phyloP scores from a whole-genome alignment of 163 green algal genomes.

The Botryococcus braunii region DNA sequence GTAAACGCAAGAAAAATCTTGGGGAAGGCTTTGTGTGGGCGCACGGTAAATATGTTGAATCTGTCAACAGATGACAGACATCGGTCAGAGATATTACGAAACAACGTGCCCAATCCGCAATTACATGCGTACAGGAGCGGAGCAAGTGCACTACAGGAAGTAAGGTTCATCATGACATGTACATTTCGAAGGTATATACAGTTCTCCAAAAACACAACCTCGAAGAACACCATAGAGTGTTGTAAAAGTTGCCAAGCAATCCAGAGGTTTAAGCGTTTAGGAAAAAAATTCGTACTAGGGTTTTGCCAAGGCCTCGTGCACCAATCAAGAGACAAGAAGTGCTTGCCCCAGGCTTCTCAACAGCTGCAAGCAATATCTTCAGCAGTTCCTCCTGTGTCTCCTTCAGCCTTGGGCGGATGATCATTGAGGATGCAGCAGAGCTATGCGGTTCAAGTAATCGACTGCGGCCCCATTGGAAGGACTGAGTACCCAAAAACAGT shows the following conservation, averaged over 20 bases:
- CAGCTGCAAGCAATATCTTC: too few relatives aligned
- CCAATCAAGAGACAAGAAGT: constrained; percentile 46
- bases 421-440: too few relatives aligned
- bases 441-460: too few relatives aligned
- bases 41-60: not conserved
- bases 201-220: not conserved
- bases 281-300: constrained; percentile 21
- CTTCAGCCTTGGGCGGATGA: too few relatives aligned
- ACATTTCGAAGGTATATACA: not conserved
- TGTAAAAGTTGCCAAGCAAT: not conserved
- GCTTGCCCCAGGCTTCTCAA: constrained; percentile 15
- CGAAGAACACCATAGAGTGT: not conserved
- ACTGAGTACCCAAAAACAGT: too few relatives aligned
- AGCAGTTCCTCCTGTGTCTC: too few relatives aligned
- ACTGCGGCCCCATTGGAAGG: too few relatives aligned
- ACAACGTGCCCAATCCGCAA: not conserved
- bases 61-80: not conserved
- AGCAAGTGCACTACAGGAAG: not conserved
- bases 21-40: not conserved
- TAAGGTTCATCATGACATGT: not conserved
- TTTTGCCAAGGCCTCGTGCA: constrained; percentile 38
- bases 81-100: not conserved
- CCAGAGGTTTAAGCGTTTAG: not conserved
- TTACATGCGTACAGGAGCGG: not conserved
- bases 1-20: not conserved